phyloP scores from a whole-genome alignment of 331 rosid genomes.

The Quercus phellos region DNA sequence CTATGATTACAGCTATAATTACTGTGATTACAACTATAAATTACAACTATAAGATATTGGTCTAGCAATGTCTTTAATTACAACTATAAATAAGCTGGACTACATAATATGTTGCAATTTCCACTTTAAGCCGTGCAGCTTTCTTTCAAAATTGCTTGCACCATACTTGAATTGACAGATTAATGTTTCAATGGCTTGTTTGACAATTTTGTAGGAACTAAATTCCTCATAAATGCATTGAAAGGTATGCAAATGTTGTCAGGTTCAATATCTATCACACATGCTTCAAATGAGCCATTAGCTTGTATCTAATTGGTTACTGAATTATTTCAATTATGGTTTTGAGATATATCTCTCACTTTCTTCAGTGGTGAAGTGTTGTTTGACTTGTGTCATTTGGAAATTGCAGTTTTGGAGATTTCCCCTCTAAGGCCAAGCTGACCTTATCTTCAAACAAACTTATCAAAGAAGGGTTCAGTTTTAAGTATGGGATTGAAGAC shows the following conservation, averaged over 20 bases:
- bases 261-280: constrained; percentile 60
- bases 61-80: constrained; percentile 43
- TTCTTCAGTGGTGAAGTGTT: too few relatives aligned
- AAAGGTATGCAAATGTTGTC: constrained; percentile 73
- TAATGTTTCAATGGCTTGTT: not conserved
- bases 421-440: constrained; percentile 55
- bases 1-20: constrained; percentile 37
- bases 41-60: not conserved
- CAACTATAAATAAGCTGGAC: constrained; percentile 37
- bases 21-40: too few relatives aligned
- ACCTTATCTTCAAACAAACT: constrained; percentile 59
- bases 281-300: constrained; percentile 14
- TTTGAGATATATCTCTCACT: too few relatives aligned
- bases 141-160: not conserved
- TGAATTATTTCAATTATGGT: too few relatives aligned
- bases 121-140: not conserved
- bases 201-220: constrained; percentile 45
- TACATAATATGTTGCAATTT: not conserved
- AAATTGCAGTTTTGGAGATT: constrained; percentile 51
- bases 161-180: not conserved
- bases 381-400: not conserved
- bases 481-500: constrained; percentile 54
- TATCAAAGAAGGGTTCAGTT: constrained; percentile 66
- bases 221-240: constrained; percentile 50
- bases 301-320: too few relatives aligned